Evolutionary conservation across 805 yeast species (phyloP), one percentile per base, ranked within the genome.

Genomic region (Hanseniaspora meyeri): DNA sequence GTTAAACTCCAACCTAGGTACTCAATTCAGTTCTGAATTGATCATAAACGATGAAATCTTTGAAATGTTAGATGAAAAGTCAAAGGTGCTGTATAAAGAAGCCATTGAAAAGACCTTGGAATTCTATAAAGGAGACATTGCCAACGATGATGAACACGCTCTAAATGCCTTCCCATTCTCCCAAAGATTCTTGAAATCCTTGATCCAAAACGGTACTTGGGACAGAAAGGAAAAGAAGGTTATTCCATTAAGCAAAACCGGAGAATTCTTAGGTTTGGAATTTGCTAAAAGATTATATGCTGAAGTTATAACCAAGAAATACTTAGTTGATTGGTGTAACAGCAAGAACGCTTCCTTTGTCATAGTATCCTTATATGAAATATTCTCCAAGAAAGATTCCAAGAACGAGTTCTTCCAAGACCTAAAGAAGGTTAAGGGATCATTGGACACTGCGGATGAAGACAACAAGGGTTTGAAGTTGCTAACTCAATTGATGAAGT

Each of bases 121-220:
- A n/a, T 70, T 75, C 52, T 75, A 82, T 63, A 77, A 78, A 60
- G 88, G 88, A 45, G 87, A 86, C 58, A 76, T 87, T 19, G 67
- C 75, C 20, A 83, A 77, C 49, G 87, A 81, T 61, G 77, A 71
- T 54, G 29, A 27, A 39, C 95, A 85, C 66, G 76, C 87, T 57
- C 74, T 85, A 62, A 80, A 78, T 62, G 80, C 79, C 65, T 53
- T 46, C 47, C 85, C 93, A 52, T 85, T 83, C 67, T 77, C 86
- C 31, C 76, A 87, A 2, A 80, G 96, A 73, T 73, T 85, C 52
- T 70, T 88, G 60, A 83, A 87, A 68, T 73, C 87, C 0, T 72
- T 88, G 63, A 84, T 88, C 61, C 95, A 86, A 69, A 91, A 90
- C 59, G 90, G 90, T 63, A 87, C 82, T 65, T 87, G 88, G 85